Evolutionary conservation across 495 filamentous ascomycete genomes (phyloP).

Genomic region (Entonaema liquescens): DNA sequence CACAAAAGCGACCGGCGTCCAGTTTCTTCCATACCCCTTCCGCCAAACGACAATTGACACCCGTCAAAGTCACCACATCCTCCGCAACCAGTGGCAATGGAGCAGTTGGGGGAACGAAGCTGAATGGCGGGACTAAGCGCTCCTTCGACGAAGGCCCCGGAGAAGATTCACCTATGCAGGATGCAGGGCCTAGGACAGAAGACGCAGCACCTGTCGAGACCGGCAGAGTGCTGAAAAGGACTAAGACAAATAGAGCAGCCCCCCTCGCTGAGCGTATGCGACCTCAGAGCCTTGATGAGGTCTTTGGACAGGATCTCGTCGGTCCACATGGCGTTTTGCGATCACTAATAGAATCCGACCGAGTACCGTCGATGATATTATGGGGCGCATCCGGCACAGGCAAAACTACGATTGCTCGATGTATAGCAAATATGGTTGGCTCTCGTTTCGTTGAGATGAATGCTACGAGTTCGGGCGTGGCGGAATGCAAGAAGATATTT

Average conservation of each 20-base stretch:
- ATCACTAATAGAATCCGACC: slow-evolving; percentile 85
- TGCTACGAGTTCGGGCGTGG: slow-evolving; percentile 89
- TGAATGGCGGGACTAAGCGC: slow-evolving; percentile 50
- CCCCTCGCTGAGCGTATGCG: slow-evolving; percentile 96
- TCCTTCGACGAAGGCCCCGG: slow-evolving; percentile 57
- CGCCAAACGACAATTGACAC: slow-evolving; percentile 58
- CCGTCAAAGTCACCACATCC: slow-evolving; percentile 35
- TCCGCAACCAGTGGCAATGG: slow-evolving; percentile 32
- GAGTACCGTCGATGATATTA: slow-evolving; percentile 92
- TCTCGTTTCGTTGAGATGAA: slow-evolving; percentile 96
- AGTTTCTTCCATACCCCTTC: slow-evolving; percentile 83
- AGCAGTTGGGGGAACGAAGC: slow-evolving; percentile 28
- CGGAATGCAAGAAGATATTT: slow-evolving; percentile 94
- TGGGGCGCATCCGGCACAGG: slow-evolving; percentile 94
- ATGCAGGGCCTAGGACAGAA: slow-evolving; percentile 35
- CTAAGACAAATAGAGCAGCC: slow-evolving; percentile 74
- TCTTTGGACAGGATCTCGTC: slow-evolving; percentile 91
- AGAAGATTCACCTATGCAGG: slow-evolving; percentile 35
- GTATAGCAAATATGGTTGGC: slow-evolving; percentile 82
- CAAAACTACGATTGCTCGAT: slow-evolving; percentile 96
- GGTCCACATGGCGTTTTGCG: slow-evolving; percentile 84
- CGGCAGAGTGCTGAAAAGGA: slow-evolving; percentile 60
- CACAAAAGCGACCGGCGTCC: slow-evolving; percentile 64
- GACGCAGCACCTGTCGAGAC: slow-evolving; percentile 27
- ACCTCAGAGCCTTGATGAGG: slow-evolving; percentile 81